Percentiles rank a stretch among this genome's conserved stretches.
Evolutionary conservation across 202 grass and related monocot species (phyloP).

Genomic region (Bolboschoenoplectus hybrid): DNA sequence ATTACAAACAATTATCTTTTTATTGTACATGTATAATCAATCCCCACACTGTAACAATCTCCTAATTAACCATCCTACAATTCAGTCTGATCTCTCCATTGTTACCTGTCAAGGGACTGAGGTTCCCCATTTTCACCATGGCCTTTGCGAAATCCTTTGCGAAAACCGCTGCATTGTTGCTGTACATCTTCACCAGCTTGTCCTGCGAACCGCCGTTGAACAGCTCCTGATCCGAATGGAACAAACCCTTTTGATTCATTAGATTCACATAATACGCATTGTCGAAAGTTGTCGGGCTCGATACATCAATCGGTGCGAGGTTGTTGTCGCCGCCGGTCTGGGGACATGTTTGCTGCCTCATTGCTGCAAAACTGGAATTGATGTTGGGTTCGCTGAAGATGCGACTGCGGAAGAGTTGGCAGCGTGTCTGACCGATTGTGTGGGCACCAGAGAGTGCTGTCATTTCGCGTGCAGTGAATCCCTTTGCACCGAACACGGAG

Average conservation of each 20-base stretch:
- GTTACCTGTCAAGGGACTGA: slow-evolving; percentile 53
- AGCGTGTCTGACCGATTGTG: slow-evolving; percentile 62
- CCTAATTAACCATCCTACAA: slow-evolving; percentile 62
- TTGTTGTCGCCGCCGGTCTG: slow-evolving; percentile 41
- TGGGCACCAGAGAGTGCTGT: slow-evolving; percentile 85
- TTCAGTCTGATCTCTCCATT: slow-evolving; percentile 62
- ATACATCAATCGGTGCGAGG: slow-evolving; percentile 56
- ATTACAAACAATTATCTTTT: not conserved
- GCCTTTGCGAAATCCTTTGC: slow-evolving; percentile 59
- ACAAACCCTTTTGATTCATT: slow-evolving; percentile 42
- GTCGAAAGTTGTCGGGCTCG: slow-evolving; percentile 61
- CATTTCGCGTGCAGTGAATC: slow-evolving; percentile 64
- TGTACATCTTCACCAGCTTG: slow-evolving; percentile 53
- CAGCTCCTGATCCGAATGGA: slow-evolving; percentile 86
- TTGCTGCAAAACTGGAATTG: slow-evolving; percentile 49
- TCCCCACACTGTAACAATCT: not conserved
- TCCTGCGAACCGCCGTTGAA: slow-evolving; percentile 66
- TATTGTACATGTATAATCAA: slow-evolving; percentile 2
- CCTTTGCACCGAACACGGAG: slow-evolving; percentile 58
- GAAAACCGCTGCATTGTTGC: slow-evolving; percentile 42
- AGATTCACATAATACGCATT: slow-evolving; percentile 71
- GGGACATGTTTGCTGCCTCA: slow-evolving; percentile 55
- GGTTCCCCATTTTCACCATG: slow-evolving; percentile 60
- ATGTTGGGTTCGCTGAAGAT: slow-evolving; percentile 62
- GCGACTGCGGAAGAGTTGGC: slow-evolving; percentile 54